Evolutionary conservation across 208 protist species (phyloP), one percentile per base, ranked within the genome.

Genomic region (Entamoeba dispar): DNA sequence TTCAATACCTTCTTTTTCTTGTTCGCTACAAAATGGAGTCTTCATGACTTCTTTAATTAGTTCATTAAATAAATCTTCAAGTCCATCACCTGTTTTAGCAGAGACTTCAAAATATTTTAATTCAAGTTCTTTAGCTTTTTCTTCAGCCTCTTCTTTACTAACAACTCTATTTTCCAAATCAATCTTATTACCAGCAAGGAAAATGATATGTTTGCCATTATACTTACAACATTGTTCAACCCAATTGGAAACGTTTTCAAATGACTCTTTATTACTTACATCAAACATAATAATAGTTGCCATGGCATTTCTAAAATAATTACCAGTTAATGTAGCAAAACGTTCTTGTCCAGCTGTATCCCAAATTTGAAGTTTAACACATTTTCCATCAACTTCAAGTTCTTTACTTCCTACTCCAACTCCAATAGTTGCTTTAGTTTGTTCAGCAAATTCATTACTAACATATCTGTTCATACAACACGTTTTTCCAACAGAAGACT

Each of bases 211-310:
- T 31, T 96, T 91, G 31, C 27, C 17, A 10, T 69, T 34, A 27
- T 0, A 69, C 3, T 69, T 69, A 27, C 22, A 27, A 22, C 55
- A 69, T 22, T 69, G 17, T 22, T 69, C 55, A 27, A 69, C 22
- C 99, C 99, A 99, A 96, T 98, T 99, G 69, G 98, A 97, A 52
- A 99, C 98, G 96, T 99, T 99, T 96, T 99, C 99, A 97, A 99
- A 99, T 49, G 99, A 99, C 61, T 98, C 96, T 94, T 98, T 97
- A 92, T 98, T 98, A 55, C 98, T 99, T 49, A 99, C 98, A 94
- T 99, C 99, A 95, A 99, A 99, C 98, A 99, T 99, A 95, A 99
- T 99, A 96, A 99, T 99, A 92, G 98, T 99, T 94, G 51, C 77
- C 10, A 93, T 5, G 1, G 51, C 50, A n/a, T 73, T 43, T 77